phyloP scores from a whole-genome alignment of 306 rosid species.

The Vigna nakashimae region DNA sequence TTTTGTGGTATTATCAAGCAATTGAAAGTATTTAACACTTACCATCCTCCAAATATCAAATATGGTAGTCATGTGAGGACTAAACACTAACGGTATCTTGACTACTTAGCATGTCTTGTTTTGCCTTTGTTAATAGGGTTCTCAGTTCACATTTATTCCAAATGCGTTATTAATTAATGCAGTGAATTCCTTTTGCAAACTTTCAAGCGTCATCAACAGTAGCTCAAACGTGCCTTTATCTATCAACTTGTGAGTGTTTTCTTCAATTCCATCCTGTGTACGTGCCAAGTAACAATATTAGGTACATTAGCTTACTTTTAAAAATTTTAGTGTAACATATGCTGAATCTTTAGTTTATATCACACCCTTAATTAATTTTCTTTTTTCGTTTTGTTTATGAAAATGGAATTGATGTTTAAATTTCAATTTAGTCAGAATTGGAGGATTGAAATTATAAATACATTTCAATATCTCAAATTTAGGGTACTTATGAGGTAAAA shows the following conservation, averaged over 20 bases:
- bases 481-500: neutral
- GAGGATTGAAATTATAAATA: neutral
- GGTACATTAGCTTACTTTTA: neutral
- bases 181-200: neutral
- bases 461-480: neutral
- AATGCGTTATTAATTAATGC: neutral
- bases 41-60: neutral
- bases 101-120: neutral
- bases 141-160: neutral
- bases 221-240: neutral
- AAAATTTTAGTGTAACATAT: too few relatives aligned
- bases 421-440: neutral
- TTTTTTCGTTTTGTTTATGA: too few relatives aligned
- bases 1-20: constrained; percentile 24
- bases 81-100: neutral
- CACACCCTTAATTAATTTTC: too few relatives aligned
- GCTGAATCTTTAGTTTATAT: too few relatives aligned
- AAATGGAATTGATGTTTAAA: too few relatives aligned
- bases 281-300: neutral
- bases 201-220: neutral
- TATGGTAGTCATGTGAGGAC: neutral
- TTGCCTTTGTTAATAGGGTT: neutral
- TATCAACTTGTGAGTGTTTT: constrained; percentile 11
- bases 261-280: neutral
- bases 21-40: constrained; percentile 1